These are phyloP conservation scores for Carex arenaria DNA, from an alignment of 202 grass and related monocot genomes.

Conservation along the genomic window DNA sequence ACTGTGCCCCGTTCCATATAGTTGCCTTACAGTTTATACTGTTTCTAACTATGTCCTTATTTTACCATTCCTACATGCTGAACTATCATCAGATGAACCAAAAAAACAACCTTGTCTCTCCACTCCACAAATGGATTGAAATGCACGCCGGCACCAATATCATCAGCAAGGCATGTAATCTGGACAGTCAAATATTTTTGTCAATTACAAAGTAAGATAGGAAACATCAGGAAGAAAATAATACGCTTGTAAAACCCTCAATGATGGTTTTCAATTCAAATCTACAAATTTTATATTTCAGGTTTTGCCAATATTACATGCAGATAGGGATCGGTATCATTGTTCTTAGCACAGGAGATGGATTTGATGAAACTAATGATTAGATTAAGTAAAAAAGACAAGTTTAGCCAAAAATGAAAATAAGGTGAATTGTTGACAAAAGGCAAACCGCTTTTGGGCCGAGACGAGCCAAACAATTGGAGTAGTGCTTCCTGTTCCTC, in stretches of 20 bases:
- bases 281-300: not conserved
- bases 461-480: slow-evolving; percentile 48
- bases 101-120: slow-evolving; percentile 57
- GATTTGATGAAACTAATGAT: not conserved
- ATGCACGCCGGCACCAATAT: slow-evolving; percentile 58
- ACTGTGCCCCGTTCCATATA: not conserved
- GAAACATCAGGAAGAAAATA: not conserved
- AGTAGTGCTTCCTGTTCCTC: slow-evolving; percentile 69
- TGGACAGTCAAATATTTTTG: slow-evolving; percentile 18
- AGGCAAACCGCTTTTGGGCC: slow-evolving; percentile 39
- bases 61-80: not conserved
- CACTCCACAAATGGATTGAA: slow-evolving; percentile 95
- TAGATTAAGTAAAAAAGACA: not conserved
- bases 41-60: not conserved
- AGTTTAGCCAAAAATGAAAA: not conserved
- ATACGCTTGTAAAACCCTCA: not conserved
- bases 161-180: slow-evolving; percentile 59
- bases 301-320: not conserved
- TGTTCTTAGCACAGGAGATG: not conserved
- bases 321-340: not conserved
- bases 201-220: not conserved
- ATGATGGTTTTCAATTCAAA: not conserved
- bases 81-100: not conserved
- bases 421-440: not conserved
- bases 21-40: not conserved